These are phyloP conservation scores for Rauvolfia tetraphylla DNA, from an alignment of 257 asterid species.

Conservation along the genomic window DNA sequence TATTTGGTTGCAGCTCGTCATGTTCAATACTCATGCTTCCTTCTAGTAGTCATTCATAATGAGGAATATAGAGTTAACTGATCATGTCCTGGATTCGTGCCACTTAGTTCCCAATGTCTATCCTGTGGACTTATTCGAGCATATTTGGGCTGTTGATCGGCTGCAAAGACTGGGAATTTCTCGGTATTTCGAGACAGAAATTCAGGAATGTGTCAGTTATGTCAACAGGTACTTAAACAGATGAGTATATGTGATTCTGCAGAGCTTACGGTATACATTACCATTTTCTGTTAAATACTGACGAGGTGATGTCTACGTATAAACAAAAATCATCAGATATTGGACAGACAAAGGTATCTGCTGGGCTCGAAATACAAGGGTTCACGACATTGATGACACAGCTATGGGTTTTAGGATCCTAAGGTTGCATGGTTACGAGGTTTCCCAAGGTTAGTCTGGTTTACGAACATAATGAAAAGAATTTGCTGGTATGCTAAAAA, in stretches of 20 bases:
- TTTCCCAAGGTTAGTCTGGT: constrained; percentile 57
- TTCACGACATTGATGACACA: constrained; percentile 86
- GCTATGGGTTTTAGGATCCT: constrained; percentile 91
- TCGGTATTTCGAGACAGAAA: constrained; percentile 54
- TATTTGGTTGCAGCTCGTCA: not conserved
- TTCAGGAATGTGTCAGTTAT: constrained; percentile 57
- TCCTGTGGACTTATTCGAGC: constrained; percentile 95
- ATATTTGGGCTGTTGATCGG: constrained; percentile 76
- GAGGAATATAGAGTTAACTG: no score
- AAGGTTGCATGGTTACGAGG: constrained; percentile 73
- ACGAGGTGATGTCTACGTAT: not conserved
- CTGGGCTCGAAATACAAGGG: constrained; percentile 77
- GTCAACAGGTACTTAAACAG: constrained; percentile 46
- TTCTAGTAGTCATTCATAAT: not conserved
- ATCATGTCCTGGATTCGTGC: not conserved
- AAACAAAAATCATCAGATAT: constrained; percentile 30
- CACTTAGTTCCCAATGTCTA: constrained; percentile 72
- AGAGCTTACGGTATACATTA: no score
- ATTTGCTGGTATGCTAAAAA: no score
- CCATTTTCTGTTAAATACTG: no score
- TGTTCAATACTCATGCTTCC: no score
- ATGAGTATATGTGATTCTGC: no score
- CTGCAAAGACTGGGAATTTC: constrained; percentile 75
- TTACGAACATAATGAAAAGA: not conserved
- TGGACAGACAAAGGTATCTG: constrained; percentile 84